phyloP scores from a whole-genome alignment of 345 rosid genomes.

The Noccaea caerulescens region DNA sequence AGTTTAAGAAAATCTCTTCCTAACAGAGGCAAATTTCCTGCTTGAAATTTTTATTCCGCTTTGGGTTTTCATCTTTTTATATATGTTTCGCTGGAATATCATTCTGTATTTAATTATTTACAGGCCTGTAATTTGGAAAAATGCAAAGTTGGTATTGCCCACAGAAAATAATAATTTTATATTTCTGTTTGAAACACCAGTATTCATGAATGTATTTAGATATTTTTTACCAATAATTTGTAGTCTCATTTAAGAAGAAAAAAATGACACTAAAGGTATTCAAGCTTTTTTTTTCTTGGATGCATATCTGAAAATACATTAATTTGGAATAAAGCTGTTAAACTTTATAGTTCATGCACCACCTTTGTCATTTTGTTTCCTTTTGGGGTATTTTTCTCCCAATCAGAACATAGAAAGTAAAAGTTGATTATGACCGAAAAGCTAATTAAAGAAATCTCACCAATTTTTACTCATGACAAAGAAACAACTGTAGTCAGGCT shows the following conservation, averaged over 20 bases:
- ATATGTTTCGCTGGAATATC: conserved; percentile 4
- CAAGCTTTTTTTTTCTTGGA: conserved; percentile 9
- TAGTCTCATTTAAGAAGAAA: conserved; percentile 23
- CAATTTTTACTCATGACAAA: background rate
- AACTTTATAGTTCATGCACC: conserved; percentile 28
- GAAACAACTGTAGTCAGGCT: conserved; percentile 23
- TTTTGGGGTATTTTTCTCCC: conserved; percentile 5
- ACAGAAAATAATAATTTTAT: background rate
- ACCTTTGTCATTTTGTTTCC: conserved; percentile 8
- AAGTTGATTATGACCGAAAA: conserved; percentile 12
- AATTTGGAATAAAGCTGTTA: background rate
- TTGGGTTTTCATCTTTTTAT: background rate
- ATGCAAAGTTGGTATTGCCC: background rate
- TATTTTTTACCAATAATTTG: conserved; percentile 11
- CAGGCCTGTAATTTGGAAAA: background rate
- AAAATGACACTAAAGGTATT: conserved; percentile 15
- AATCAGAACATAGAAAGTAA: conserved; percentile 4
- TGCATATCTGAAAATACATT: conserved; percentile 16
- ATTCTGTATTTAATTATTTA: background rate
- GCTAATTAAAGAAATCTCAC: background rate
- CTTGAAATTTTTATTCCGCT: background rate
- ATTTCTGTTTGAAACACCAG: background rate
- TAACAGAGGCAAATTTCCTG: background rate
- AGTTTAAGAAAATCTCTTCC: background rate
- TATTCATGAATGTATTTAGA: conserved; percentile 28